phyloP scores from a whole-genome alignment of 129 eudicot genomes.

The Artemisia tridentata region DNA sequence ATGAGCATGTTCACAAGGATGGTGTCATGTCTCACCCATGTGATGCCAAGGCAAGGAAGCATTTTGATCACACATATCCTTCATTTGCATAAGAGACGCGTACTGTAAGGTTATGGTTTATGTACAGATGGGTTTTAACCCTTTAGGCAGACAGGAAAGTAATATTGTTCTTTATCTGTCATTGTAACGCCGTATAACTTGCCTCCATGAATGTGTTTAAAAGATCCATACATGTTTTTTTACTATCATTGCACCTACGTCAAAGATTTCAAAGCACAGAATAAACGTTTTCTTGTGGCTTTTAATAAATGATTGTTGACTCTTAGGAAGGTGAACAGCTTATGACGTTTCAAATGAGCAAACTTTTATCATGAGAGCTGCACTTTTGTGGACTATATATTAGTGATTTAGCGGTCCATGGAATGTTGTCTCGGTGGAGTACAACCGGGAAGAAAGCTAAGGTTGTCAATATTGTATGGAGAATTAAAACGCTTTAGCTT shows the following conservation, averaged over 20 bases:
- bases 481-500: not conserved
- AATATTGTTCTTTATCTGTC: slow-evolving; percentile 24
- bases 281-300: slow-evolving; percentile 19
- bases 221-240: too few species aligned
- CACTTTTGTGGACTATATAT: not conserved
- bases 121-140: not conserved
- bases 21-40: not conserved
- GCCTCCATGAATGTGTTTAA: slow-evolving; percentile 8
- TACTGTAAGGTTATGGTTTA: not conserved
- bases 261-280: not conserved
- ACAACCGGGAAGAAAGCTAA: not conserved
- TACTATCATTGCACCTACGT: too few species aligned
- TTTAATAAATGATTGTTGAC: not conserved
- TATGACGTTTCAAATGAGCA: not conserved
- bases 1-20: not conserved
- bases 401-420: not conserved
- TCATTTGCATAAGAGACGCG: not conserved
- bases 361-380: not conserved
- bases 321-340: slow-evolving; percentile 3
- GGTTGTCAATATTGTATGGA: slow-evolving; percentile 1
- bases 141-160: not conserved
- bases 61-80: not conserved
- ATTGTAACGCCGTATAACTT: slow-evolving; percentile 25
- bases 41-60: not conserved
- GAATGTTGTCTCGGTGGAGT: not conserved